Evolutionary conservation across 345 rosid species (phyloP).

Genomic region (Anastatica hierochuntica): DNA sequence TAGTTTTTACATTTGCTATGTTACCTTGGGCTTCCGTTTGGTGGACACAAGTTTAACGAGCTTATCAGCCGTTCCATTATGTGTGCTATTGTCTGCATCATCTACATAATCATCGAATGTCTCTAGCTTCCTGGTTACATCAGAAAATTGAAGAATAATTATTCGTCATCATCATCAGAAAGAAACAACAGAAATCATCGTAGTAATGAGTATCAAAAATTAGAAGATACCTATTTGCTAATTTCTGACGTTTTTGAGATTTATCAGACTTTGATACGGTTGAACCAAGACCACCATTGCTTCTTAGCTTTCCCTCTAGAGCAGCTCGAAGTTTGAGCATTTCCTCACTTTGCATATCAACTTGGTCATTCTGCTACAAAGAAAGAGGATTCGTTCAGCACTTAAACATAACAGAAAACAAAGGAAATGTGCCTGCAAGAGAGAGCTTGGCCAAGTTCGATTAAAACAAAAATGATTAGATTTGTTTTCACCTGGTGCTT

Average conservation of each 20-base stretch:
- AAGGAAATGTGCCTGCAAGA: neutral
- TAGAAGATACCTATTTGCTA: constrained; percentile 46
- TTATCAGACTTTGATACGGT: constrained; percentile 37
- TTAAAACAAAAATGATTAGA: neutral
- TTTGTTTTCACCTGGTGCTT: constrained; percentile 39
- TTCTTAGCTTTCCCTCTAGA: constrained; percentile 71
- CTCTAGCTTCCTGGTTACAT: constrained; percentile 56
- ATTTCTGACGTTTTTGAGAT: constrained; percentile 37
- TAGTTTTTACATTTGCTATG: constrained; percentile 2
- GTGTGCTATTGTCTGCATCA: constrained; percentile 39
- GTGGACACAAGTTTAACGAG: constrained; percentile 41
- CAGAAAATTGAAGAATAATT: neutral
- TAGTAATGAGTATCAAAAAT: neutral
- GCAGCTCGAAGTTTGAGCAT: constrained; percentile 83
- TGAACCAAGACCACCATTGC: constrained; percentile 42
- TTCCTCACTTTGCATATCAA: constrained; percentile 63
- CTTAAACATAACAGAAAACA: neutral
- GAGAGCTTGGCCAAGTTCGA: neutral
- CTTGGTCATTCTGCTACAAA: constrained; percentile 44
- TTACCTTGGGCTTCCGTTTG: constrained; percentile 56
- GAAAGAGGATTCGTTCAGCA: neutral
- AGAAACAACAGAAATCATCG: constrained; percentile 1
- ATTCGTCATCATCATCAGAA: constrained; percentile 13
- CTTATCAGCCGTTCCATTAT: constrained; percentile 31
- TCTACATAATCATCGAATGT: constrained; percentile 76